These are phyloP conservation scores for Theobroma cacao DNA, from an alignment of 345 rosid genomes.

Conservation along the genomic window DNA sequence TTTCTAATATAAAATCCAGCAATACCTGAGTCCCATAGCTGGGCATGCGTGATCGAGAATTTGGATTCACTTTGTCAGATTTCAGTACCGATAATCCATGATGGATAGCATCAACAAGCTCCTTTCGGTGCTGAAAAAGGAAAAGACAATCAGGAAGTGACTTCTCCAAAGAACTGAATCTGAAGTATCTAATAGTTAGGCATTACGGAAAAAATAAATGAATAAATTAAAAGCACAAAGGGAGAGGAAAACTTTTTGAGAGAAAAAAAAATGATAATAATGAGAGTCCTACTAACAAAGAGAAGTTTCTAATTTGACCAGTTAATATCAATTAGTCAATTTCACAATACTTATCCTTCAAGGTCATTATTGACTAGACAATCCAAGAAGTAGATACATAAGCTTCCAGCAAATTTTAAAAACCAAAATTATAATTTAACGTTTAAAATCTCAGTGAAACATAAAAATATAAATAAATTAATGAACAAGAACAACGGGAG, in stretches of 20 bases:
- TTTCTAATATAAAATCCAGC: neutral
- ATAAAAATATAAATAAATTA: too few species aligned
- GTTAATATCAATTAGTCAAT: neutral
- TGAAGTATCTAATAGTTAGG: slow-evolving; percentile 6
- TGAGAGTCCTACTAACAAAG: neutral
- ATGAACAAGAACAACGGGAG: too few species aligned
- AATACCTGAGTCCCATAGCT: slow-evolving; percentile 95
- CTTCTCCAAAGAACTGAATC: neutral
- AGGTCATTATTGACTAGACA: neutral
- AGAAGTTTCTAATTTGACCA: neutral
- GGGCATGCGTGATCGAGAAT: slow-evolving; percentile 77
- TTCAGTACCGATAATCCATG: slow-evolving; percentile 67
- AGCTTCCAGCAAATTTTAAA: neutral
- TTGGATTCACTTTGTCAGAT: slow-evolving; percentile 66
- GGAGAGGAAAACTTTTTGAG: slow-evolving; percentile 4
- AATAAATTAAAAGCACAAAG: neutral
- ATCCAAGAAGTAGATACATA: neutral
- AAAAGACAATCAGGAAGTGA: slow-evolving; percentile 10
- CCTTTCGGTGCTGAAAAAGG: slow-evolving; percentile 74
- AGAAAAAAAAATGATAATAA: neutral
- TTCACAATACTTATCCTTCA: neutral
- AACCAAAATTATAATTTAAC: neutral
- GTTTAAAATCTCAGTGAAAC: neutral
- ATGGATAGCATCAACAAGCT: slow-evolving; percentile 87
- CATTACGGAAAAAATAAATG: neutral